Percentiles rank a stretch among this genome's conserved stretches.
These are phyloP conservation scores for Didymella exigua DNA, from an alignment of 2,329 filamentous ascomycete species.

Conservation along the genomic window DNA sequence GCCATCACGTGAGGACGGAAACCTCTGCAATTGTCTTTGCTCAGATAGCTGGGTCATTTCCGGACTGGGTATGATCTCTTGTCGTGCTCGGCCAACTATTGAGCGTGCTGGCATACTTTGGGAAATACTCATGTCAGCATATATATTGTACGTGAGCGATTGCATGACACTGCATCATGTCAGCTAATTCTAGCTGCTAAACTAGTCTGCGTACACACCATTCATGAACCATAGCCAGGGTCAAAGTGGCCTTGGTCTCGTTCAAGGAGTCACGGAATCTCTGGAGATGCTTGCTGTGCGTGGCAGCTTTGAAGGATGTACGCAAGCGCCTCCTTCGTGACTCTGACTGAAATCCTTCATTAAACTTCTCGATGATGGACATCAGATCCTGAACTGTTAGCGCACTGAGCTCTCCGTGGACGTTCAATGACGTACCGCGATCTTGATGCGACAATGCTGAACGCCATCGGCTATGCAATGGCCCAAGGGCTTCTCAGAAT, in stretches of 20 bases:
- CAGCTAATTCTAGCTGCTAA: neutral
- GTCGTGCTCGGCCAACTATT: neutral
- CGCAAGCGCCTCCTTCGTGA: constrained; percentile 13
- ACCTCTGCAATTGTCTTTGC: neutral
- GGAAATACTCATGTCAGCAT: neutral
- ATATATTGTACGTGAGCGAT: neutral
- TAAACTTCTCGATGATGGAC: constrained; percentile 7
- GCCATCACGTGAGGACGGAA: neutral
- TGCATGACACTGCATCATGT: neutral
- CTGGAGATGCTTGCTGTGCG: constrained; percentile 16
- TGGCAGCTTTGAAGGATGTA: constrained; percentile 17
- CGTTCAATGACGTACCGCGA: neutral
- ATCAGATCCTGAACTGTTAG: constrained; percentile 4
- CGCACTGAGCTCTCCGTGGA: too few species aligned
- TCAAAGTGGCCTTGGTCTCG: constrained; percentile 20
- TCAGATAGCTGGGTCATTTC: too few species aligned
- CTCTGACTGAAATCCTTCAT: constrained; percentile 8
- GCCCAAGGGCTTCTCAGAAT: neutral
- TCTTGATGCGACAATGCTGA: constrained; percentile 17
- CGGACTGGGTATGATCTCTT: neutral
- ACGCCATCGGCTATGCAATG: constrained; percentile 19
- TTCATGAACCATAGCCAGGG: constrained; percentile 20
- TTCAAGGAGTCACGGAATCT: constrained; percentile 17
- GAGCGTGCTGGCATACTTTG: neutral
- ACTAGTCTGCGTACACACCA: neutral